These are phyloP conservation scores for Phlebopus sp. DNA, from an alignment of 1,284 basidiomycete species.

Conservation along the genomic window DNA sequence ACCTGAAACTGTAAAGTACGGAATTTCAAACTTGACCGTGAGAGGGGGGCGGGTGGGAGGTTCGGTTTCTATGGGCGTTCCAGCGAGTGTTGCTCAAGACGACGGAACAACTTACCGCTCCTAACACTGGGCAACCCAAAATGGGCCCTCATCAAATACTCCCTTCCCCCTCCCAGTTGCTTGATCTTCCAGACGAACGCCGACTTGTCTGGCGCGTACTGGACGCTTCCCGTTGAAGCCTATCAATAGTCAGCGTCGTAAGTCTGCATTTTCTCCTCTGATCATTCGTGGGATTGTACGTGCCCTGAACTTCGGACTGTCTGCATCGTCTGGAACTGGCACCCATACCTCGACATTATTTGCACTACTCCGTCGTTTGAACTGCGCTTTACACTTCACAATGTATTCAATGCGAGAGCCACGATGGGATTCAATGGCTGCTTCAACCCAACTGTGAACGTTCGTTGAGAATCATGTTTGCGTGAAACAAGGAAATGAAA, in stretches of 20 bases:
- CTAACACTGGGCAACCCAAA: slow-evolving; percentile 91
- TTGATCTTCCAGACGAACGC: slow-evolving; percentile 99
- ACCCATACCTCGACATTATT: slow-evolving; percentile 99
- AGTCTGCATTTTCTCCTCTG: too few species aligned
- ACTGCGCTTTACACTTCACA: slow-evolving; percentile 97
- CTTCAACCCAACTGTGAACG: slow-evolving; percentile 73
- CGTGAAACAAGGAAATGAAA: too few species aligned
- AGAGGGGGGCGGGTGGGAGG: slow-evolving; percentile 81
- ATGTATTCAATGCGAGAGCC: slow-evolving; percentile 96
- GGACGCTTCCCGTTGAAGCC: slow-evolving; percentile 89
- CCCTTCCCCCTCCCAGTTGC: slow-evolving; percentile 87
- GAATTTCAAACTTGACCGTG: slow-evolving; percentile 96
- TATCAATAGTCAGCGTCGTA: slow-evolving; percentile 28
- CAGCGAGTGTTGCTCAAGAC: background rate
- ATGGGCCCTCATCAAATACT: slow-evolving; percentile 95
- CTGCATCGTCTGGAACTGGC: slow-evolving; percentile 97
- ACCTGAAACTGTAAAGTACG: slow-evolving; percentile 96
- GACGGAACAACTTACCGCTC: slow-evolving; percentile 56
- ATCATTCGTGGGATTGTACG: slow-evolving; percentile 25
- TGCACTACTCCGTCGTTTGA: slow-evolving; percentile 93
- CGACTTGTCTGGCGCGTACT: slow-evolving; percentile 94
- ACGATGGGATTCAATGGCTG: slow-evolving; percentile 91
- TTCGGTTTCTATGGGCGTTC: slow-evolving; percentile 14
- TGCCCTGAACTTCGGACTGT: slow-evolving; percentile 95
- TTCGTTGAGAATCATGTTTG: too few species aligned